A percentile compares a stretch with the other conserved stretches of the same genome.
Conservation (phyloP, 208 protist genomes). For the Trypanosoma scelopori region DNA sequence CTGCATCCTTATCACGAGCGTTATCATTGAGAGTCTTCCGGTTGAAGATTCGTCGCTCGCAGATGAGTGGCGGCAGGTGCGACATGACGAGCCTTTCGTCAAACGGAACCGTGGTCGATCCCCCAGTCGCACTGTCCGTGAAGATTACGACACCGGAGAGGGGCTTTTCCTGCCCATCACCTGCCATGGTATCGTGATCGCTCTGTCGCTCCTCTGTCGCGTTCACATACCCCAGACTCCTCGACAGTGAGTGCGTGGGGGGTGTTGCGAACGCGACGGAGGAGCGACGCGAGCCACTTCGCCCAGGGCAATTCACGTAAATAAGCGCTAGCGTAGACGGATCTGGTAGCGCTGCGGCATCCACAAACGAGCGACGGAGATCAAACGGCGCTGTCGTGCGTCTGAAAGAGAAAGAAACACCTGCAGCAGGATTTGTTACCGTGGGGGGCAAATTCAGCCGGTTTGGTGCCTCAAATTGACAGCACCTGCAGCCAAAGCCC, state of each 20-base stretch:
- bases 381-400: not conserved
- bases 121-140: conserved; percentile 14
- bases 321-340: conserved; percentile 3
- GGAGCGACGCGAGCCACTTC: not conserved
- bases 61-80: conserved; percentile 20
- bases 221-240: not conserved
- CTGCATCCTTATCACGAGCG: not conserved
- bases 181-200: not conserved
- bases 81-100: conserved; percentile 25
- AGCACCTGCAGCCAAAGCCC: not conserved
- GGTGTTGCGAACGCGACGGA: not conserved
- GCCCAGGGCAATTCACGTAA: conserved; percentile 7
- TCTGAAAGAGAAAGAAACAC: not conserved
- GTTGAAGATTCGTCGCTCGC: conserved; percentile 3
- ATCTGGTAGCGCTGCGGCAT: not conserved
- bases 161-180: not conserved
- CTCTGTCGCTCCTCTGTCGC: too few species aligned
- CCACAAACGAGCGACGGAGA: not conserved
- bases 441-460: not conserved
- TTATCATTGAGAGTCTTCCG: not conserved
- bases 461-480: not conserved
- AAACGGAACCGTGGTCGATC: conserved; percentile 22
- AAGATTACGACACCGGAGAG: not conserved
- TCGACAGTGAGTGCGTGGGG: not conserved
- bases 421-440: not conserved